Percentiles rank a stretch among this genome's conserved stretches.
These are phyloP conservation scores for Candida hungchunana DNA, from an alignment of 805 yeast genomes.

Conservation along the genomic window DNA sequence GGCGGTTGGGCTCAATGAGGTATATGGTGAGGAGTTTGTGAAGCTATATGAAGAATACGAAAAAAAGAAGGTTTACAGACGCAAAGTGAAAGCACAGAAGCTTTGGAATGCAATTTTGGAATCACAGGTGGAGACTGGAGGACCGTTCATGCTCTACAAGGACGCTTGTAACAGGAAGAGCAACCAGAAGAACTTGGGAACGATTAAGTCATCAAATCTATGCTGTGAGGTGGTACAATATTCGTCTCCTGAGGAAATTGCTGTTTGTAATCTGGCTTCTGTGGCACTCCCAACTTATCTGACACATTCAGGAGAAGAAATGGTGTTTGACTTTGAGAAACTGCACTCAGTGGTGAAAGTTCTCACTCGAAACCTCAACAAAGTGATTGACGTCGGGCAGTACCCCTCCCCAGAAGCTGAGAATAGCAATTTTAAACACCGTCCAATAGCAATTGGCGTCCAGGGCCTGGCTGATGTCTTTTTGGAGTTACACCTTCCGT, in stretches of 20 bases:
- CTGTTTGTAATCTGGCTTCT: slow-evolving; percentile 94
- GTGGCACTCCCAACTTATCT: slow-evolving; percentile 82
- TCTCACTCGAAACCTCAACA: slow-evolving; percentile 70
- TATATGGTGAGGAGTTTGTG: slow-evolving; percentile 81
- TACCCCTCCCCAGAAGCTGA: slow-evolving; percentile 80
- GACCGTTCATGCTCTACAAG: slow-evolving; percentile 91
- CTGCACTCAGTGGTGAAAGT: slow-evolving; percentile 77
- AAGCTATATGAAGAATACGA: slow-evolving; percentile 70
- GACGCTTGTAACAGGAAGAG: slow-evolving; percentile 86
- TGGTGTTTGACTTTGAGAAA: slow-evolving; percentile 54
- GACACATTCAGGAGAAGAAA: slow-evolving; percentile 30
- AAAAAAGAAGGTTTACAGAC: slow-evolving; percentile 57
- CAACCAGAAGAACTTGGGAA: slow-evolving; percentile 89
- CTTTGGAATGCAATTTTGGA: slow-evolving; percentile 87
- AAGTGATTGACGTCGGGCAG: slow-evolving; percentile 73
- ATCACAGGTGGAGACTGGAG: slow-evolving; percentile 95
- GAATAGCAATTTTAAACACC: slow-evolving; percentile 67
- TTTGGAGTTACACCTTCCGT: slow-evolving; percentile 72
- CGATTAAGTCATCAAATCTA: slow-evolving; percentile 87
- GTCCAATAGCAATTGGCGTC: slow-evolving; percentile 94
- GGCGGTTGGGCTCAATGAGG: slow-evolving; percentile 81
- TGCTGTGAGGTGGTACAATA: slow-evolving; percentile 95
- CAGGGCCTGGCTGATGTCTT: slow-evolving; percentile 93
- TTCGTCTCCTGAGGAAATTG: slow-evolving; percentile 87
- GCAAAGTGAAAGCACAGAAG: slow-evolving; percentile 77